Percentiles rank a stretch among this genome's conserved stretches.
Evolutionary conservation across 148 eudicot species (phyloP).

Genomic region (Camellia sinensis): DNA sequence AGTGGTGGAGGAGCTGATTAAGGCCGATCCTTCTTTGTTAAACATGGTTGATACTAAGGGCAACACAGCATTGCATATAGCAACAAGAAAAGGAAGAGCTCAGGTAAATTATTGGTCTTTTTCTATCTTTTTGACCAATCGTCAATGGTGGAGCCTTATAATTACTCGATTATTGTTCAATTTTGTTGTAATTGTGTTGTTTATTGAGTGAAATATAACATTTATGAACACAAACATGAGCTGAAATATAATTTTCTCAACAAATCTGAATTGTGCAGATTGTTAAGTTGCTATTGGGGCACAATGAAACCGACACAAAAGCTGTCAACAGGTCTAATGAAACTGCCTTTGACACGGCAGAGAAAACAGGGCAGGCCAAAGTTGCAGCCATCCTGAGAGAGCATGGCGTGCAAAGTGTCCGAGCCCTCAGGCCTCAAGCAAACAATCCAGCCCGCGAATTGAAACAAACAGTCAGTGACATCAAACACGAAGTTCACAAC

Average conservation of each 20-base stretch:
- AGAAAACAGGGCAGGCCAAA: conserved; percentile 42
- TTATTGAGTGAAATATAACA: background rate
- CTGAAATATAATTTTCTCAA: background rate
- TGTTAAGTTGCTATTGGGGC: conserved; percentile 48
- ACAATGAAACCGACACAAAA: conserved; percentile 44
- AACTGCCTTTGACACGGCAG: conserved; percentile 70
- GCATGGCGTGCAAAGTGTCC: conserved; percentile 54
- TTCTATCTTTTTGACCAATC: background rate
- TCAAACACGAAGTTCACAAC: conserved; percentile 75
- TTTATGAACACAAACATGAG: background rate
- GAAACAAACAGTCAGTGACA: conserved; percentile 76
- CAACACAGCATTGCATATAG: conserved; percentile 72
- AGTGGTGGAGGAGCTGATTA: conserved; percentile 69
- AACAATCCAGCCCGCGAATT: conserved; percentile 56
- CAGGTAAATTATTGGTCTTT: conserved; percentile 44
- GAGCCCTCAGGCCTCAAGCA: conserved; percentile 44
- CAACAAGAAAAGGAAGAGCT: conserved; percentile 67
- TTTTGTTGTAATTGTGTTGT: background rate
- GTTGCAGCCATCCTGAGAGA: conserved; percentile 44
- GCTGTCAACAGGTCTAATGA: conserved; percentile 65
- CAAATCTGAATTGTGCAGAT: conserved; percentile 36
- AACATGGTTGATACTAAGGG: conserved; percentile 72
- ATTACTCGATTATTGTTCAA: background rate
- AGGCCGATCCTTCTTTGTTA: conserved; percentile 48
- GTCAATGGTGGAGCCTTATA: background rate